These are phyloP conservation scores for Plantago rigida DNA, from an alignment of 305 asterid genomes.

Conservation along the genomic window DNA sequence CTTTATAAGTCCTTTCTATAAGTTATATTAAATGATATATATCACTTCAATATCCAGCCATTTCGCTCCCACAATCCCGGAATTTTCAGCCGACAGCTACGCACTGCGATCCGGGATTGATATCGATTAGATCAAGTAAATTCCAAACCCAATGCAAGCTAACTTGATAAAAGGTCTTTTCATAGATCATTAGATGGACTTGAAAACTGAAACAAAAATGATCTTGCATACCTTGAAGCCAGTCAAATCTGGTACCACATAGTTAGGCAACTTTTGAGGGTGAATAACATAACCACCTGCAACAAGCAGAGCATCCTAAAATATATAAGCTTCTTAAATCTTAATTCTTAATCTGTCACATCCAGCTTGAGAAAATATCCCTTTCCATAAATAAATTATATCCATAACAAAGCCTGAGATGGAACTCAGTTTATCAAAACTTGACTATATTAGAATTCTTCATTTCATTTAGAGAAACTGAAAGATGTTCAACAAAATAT, in stretches of 20 bases:
- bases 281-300: conserved; percentile 74
- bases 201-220: conserved; percentile 1
- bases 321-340: not conserved
- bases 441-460: too few species aligned
- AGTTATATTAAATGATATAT: too few species aligned
- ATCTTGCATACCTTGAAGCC: conserved; percentile 56
- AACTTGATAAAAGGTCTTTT: too few species aligned
- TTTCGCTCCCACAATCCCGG: not conserved
- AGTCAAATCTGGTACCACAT: conserved; percentile 68
- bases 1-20: too few species aligned
- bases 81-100: not conserved
- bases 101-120: not conserved
- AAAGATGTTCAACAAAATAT: not conserved
- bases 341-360: not conserved
- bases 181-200: not conserved
- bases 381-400: not conserved
- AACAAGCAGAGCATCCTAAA: conserved; percentile 4
- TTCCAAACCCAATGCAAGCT: not conserved
- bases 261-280: conserved; percentile 75
- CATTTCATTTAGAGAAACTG: too few species aligned
- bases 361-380: not conserved
- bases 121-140: not conserved
- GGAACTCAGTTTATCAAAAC: not conserved
- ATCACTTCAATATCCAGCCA: too few species aligned
- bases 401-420: not conserved